Evolutionary conservation across 768 basidiomycete genomes (phyloP).

Genomic region (Xerocomellus amylosporus): DNA sequence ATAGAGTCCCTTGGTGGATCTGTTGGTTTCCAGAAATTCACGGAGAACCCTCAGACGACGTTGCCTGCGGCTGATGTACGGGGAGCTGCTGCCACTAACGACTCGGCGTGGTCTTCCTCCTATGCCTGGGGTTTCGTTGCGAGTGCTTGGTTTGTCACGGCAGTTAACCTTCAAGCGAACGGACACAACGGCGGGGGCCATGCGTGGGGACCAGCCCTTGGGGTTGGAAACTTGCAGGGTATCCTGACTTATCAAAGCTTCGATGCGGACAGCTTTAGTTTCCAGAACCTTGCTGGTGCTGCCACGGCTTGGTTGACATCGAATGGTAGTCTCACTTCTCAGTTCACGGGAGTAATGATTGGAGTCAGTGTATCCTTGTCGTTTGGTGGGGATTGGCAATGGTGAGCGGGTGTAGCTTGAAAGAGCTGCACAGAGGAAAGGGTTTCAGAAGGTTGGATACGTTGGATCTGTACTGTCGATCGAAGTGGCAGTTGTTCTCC

Average conservation of each 20-base stretch:
- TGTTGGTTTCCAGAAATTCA: not conserved
- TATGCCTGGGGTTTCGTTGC: not conserved
- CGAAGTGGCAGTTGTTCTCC: too few relatives aligned
- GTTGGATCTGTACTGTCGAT: too few relatives aligned
- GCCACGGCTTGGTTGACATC: not conserved
- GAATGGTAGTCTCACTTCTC: not conserved
- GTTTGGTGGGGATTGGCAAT: not conserved
- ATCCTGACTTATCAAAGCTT: not conserved
- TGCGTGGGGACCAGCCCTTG: not conserved
- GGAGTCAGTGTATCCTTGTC: not conserved
- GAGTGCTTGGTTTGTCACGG: not conserved
- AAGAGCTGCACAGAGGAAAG: not conserved
- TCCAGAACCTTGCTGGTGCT: not conserved
- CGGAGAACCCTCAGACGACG: not conserved
- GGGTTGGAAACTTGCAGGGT: not conserved
- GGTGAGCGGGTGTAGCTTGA: not conserved
- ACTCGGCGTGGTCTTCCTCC: not conserved
- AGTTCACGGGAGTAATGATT: not conserved
- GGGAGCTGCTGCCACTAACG: not conserved
- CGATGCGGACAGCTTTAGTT: not conserved
- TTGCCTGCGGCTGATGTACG: not conserved
- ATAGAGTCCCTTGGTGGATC: constrained; percentile 4
- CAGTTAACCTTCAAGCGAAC: not conserved
- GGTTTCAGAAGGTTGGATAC: too few relatives aligned
- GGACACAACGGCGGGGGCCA: not conserved